Evolutionary conservation across 2,329 filamentous ascomycete genomes (phyloP), one percentile per base, ranked within the genome.

Genomic region (Fusarium sp.): DNA sequence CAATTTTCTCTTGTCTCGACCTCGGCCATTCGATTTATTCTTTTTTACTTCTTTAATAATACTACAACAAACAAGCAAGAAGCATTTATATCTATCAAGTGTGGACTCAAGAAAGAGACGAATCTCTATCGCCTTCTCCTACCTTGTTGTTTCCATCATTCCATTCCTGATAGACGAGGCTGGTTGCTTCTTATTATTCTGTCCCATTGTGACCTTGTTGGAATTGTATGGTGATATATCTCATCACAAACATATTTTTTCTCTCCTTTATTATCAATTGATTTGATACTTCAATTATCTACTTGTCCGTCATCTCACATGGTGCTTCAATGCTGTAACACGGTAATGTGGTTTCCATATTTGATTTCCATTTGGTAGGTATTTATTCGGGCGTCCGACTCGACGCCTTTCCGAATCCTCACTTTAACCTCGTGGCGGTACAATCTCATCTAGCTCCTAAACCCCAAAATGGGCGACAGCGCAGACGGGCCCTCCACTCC

Each of bases 391-490:
- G 81, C 79, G 83, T 84, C 83, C 83, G 84, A 65, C 88, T 91
- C 89, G 84, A 91, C 88, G 87, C 87, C 81, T 82, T 80, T 82
- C 84, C 84, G 78, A 72, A 85, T 82, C 84, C 84, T 88, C 84
- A 88, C 88, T 91, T 91, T 89, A 91, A 91, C 89, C 89, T 91
- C 88, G 84, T 89, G 87, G 85, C 81, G 80, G 81, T 80, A 80
- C 80, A 79, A 77, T 81, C 80, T 78, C 80, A 76, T 75, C 76
- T 69, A 65, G 62, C 50, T 62, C 46, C 50, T 57, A 52, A 66
- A 47, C 57, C 64, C 68, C 65, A 70, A 58, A 43, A 53, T 69
- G 67, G 63, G 69, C 57, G 42, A 57, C 60, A 62, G 53, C 57
- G 70, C 65, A 75, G 74, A 78, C 76, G 79, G 79, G 78, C 80